Evolutionary conservation across 345 rosid species (phyloP).

Genomic region (Moringa oleifera): DNA sequence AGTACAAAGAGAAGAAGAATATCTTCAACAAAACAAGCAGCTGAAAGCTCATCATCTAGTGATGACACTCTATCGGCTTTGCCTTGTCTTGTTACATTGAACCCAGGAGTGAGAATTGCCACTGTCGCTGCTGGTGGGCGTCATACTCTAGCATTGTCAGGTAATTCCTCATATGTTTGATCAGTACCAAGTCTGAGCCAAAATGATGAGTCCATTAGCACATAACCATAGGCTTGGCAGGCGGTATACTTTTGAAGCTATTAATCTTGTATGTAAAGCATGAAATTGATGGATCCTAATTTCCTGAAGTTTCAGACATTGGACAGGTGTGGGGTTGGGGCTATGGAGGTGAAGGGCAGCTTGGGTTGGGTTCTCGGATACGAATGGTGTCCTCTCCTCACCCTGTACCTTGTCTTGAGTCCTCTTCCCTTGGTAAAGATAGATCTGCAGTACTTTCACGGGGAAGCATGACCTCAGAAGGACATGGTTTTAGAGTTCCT

Average conservation of each 20-base stretch:
- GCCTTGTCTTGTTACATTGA: slow-evolving; percentile 84
- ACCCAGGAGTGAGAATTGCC: slow-evolving; percentile 79
- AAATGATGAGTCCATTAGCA: no score
- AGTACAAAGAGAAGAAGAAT: slow-evolving; percentile 62
- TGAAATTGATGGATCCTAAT: slow-evolving; percentile 32
- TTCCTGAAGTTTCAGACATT: slow-evolving; percentile 57
- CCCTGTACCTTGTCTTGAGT: slow-evolving; percentile 70
- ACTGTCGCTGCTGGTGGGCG: slow-evolving; percentile 97
- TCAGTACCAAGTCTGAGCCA: slow-evolving; percentile 9
- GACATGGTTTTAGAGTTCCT: slow-evolving; percentile 53
- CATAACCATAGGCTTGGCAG: slow-evolving; percentile 14
- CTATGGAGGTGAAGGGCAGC: slow-evolving; percentile 99
- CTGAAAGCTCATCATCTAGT: slow-evolving; percentile 66
- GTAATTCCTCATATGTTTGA: slow-evolving; percentile 27
- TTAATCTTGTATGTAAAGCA: slow-evolving; percentile 11
- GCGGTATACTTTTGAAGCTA: neutral
- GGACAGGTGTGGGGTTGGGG: slow-evolving; percentile 99
- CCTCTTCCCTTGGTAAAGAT: slow-evolving; percentile 54
- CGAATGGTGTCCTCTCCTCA: slow-evolving; percentile 96
- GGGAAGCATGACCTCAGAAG: slow-evolving; percentile 52
- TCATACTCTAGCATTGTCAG: slow-evolving; percentile 91
- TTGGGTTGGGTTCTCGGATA: slow-evolving; percentile 91
- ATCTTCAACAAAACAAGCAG: slow-evolving; percentile 59
- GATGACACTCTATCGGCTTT: slow-evolving; percentile 73
- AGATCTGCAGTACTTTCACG: slow-evolving; percentile 40